Conservation (phyloP, 2,329 filamentous ascomycete species). For the Arthrobotrys entomopaga region DNA sequence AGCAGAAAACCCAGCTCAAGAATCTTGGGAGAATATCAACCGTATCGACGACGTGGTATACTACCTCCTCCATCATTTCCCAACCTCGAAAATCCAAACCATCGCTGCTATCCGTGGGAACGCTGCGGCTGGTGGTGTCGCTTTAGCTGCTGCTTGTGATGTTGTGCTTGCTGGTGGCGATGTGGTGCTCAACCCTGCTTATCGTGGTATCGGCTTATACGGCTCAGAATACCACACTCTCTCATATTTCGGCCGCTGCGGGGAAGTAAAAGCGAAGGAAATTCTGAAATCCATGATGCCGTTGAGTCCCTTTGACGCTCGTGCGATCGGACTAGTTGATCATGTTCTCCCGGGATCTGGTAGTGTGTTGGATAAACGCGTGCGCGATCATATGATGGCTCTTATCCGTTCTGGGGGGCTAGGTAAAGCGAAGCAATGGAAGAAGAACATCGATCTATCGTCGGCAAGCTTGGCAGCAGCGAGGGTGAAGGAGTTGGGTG, state of each 20-base stretch:
- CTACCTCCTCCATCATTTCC: slow-evolving; percentile 62
- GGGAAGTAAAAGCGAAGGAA: slow-evolving; percentile 59
- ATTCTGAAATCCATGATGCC: slow-evolving; percentile 63
- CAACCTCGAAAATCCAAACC: slow-evolving; percentile 61
- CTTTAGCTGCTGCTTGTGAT: slow-evolving; percentile 62
- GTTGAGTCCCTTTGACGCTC: slow-evolving; percentile 62
- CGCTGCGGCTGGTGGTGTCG: slow-evolving; percentile 64
- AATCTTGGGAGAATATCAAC: slow-evolving; percentile 65
- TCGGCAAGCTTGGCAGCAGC: slow-evolving; percentile 60
- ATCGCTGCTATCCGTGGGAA: slow-evolving; percentile 63
- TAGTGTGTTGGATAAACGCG: slow-evolving; percentile 60
- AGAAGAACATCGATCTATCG: slow-evolving; percentile 61
- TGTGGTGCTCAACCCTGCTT: slow-evolving; percentile 64
- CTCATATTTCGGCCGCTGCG: slow-evolving; percentile 63
- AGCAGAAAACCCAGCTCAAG: slow-evolving; percentile 61
- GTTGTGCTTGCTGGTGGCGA: slow-evolving; percentile 62
- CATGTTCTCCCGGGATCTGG: slow-evolving; percentile 62
- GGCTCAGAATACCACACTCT: slow-evolving; percentile 64
- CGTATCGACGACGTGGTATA: slow-evolving; percentile 64
- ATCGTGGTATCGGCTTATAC: slow-evolving; percentile 61
- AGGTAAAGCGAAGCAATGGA: slow-evolving; percentile 60
- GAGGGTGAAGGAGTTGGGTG: slow-evolving; percentile 62
- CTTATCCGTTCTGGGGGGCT: slow-evolving; percentile 57
- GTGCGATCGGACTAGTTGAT: slow-evolving; percentile 62
- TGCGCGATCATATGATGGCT: slow-evolving; percentile 61